These are phyloP conservation scores for Pleurotus salmoneostramineus DNA, from an alignment of 768 basidiomycete genomes.

Conservation along the genomic window DNA sequence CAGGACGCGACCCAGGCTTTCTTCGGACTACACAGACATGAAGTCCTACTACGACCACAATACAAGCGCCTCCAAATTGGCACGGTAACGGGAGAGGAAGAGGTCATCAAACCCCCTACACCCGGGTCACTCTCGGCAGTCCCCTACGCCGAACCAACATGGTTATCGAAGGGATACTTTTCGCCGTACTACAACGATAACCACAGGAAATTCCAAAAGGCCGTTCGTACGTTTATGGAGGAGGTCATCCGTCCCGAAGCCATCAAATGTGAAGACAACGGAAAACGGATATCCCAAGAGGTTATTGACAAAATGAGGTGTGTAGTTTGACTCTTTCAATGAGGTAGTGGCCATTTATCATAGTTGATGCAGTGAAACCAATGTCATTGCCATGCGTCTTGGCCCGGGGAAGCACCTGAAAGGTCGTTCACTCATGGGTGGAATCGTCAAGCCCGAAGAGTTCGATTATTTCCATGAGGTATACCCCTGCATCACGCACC, in stretches of 20 bases:
- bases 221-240: constrained; percentile 72
- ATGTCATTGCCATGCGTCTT: constrained; percentile 85
- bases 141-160: constrained; percentile 85
- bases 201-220: constrained; percentile 73
- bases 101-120: constrained; percentile 46
- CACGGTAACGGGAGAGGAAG: constrained; percentile 51
- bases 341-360: not conserved
- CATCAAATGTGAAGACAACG: constrained; percentile 74
- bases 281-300: constrained; percentile 80
- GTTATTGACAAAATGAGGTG: constrained; percentile 85
- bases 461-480: constrained; percentile 96
- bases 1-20: constrained; percentile 77
- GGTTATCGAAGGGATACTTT: constrained; percentile 65
- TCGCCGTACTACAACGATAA: constrained; percentile 77
- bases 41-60: constrained; percentile 72
- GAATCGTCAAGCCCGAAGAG: constrained; percentile 73
- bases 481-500: not conserved
- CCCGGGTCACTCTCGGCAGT: constrained; percentile 69
- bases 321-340: constrained; percentile 17
- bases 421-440: constrained; percentile 73
- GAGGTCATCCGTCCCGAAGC: constrained; percentile 77
- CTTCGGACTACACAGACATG: constrained; percentile 82
- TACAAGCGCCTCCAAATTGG: constrained; percentile 71
- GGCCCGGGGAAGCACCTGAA: constrained; percentile 88
- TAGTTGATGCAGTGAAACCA: constrained; percentile 49